These are phyloP conservation scores for Baorangia bicolor DNA, from an alignment of 768 basidiomycete species.

Conservation along the genomic window DNA sequence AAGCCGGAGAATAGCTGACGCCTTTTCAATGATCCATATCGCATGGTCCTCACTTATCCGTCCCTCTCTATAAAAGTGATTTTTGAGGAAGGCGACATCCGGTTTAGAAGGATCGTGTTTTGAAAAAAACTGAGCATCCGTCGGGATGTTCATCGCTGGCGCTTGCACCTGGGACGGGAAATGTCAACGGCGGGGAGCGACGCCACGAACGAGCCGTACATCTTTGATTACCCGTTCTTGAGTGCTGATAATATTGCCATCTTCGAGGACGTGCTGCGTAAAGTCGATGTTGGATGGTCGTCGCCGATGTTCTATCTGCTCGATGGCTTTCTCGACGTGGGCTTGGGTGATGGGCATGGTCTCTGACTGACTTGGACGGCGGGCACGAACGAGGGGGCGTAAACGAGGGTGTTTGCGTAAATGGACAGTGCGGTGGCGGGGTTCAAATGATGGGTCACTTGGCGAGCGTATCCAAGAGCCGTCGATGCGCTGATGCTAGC, in stretches of 20 bases:
- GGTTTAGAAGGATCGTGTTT: constrained; percentile 83
- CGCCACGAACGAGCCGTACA: constrained; percentile 44
- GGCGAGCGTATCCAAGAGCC: background rate
- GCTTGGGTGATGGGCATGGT: constrained; percentile 37
- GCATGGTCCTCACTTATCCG: constrained; percentile 94
- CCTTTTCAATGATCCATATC: constrained; percentile 86
- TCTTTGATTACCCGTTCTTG: constrained; percentile 97
- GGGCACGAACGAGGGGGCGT: constrained; percentile 6
- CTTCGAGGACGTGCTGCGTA: constrained; percentile 89
- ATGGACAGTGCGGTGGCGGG: constrained; percentile 21
- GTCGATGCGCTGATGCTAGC: too few relatives aligned
- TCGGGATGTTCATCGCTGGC: constrained; percentile 90
- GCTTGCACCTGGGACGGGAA: constrained; percentile 78
- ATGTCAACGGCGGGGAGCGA: constrained; percentile 7
- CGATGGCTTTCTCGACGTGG: constrained; percentile 35
- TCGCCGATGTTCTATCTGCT: constrained; percentile 42
- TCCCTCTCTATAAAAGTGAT: constrained; percentile 98
- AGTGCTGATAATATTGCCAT: constrained; percentile 88
- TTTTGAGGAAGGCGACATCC: constrained; percentile 95
- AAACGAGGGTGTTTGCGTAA: constrained; percentile 17
- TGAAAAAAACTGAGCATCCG: constrained; percentile 92
- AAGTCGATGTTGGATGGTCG: constrained; percentile 74
- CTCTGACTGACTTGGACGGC: background rate
- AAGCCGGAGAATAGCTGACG: constrained; percentile 74
- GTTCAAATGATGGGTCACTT: constrained; percentile 24